Evolutionary conservation across 306 rosid genomes (phyloP), one percentile per base, ranked within the genome.

Genomic region (Prunus armeniaca): DNA sequence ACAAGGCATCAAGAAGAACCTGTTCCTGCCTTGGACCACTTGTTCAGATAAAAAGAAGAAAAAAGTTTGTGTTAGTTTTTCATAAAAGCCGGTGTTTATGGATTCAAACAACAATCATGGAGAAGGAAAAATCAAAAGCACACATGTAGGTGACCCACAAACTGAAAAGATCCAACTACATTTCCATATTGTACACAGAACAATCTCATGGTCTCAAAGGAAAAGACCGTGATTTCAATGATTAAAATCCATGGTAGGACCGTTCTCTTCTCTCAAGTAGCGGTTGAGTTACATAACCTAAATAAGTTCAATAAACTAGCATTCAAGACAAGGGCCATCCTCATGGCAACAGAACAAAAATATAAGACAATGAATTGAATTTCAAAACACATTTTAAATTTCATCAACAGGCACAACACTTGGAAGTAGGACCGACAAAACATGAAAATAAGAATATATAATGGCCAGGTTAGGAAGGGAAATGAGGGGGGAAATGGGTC

Each of bases 131-230:
- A 68, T 19, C 30, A 30, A 74, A 75, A 67, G 75, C 50, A 72
- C 52, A 55, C 55, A 73, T 20, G 77, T 12, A 70, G 30, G 66
- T 83, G 87, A 18, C 87, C 87, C 88, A 81, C 88, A 67, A 83
- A 43, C 78, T 67, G 65, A 20, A 65, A 66, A 54, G 54, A 64
- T 76, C 54, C 72, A 82, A 64, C 80, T 17, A 69, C 77, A 56
- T 74, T 45, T 80, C 71, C 56, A 72, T 61, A 27, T 54, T 69
- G 74, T 50, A 71, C 49, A 80, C 81, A 78, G 70, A 71, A 63
- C 75, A 57, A 75, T 76, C 67, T 73, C 22, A 7, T n/a, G 62
- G 75, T 73, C 76, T 71, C 75, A 76, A 6, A 71, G 54, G 56
- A 80, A 80, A 52, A 60, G 78, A 52, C 76, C 75, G 68, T 66